Percentiles rank a stretch among this genome's conserved stretches.
phyloP scores from a whole-genome alignment of 208 protist genomes.

The Naegleria fowleri region DNA sequence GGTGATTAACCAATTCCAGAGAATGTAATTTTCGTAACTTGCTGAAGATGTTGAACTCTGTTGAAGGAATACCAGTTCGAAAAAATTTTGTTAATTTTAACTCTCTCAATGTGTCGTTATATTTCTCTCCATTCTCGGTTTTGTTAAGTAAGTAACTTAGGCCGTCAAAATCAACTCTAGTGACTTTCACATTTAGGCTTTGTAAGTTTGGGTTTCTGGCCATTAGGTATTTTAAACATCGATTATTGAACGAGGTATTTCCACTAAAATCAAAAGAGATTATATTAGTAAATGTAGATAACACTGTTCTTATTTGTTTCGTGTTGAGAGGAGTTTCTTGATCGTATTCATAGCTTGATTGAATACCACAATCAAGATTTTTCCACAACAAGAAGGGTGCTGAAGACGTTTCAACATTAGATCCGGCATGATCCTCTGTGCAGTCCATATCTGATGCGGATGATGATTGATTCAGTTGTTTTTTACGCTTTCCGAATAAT shows the following conservation, averaged over 20 bases:
- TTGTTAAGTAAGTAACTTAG: background rate
- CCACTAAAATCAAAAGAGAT: background rate
- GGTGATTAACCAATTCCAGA: background rate
- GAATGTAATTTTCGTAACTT: background rate
- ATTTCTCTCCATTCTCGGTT: background rate
- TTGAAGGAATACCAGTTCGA: background rate
- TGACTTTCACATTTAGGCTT: background rate
- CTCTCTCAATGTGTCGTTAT: background rate
- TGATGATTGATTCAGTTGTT: too few relatives aligned
- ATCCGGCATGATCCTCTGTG: background rate
- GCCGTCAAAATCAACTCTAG: background rate
- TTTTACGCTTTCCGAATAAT: background rate
- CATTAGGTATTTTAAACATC: background rate
- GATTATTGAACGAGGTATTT: background rate
- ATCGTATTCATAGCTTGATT: background rate
- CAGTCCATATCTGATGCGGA: background rate
- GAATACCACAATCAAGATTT: background rate
- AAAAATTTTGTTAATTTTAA: background rate
- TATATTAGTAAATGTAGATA: background rate
- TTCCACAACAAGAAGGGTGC: background rate
- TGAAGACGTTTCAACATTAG: background rate
- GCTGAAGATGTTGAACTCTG: background rate
- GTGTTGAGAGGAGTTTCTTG: background rate
- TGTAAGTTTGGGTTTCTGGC: background rate
- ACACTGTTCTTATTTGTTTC: background rate